Conservation (phyloP, 2,329 filamentous ascomycete species). For the Ceratocystis destructans region DNA sequence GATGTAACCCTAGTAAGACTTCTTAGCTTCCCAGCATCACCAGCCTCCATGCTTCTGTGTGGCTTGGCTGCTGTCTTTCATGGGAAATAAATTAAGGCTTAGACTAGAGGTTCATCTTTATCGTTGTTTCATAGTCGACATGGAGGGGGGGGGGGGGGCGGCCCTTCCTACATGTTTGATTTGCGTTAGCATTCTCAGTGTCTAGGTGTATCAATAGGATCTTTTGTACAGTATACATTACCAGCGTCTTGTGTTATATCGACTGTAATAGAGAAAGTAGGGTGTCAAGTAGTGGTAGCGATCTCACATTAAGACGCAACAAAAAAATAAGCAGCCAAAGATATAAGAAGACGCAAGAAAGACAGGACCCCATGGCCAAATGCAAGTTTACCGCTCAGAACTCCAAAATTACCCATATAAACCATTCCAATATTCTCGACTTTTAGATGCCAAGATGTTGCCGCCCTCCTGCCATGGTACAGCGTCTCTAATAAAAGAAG, state of each 20-base stretch:
- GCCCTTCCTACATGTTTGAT: not conserved
- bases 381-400: not conserved
- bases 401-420: constrained; percentile 1
- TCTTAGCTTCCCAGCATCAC: not conserved
- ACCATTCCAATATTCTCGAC: not conserved
- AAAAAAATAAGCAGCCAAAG: not conserved
- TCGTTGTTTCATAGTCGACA: not conserved
- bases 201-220: too few species aligned
- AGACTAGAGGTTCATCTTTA: not conserved
- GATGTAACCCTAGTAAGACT: not conserved
- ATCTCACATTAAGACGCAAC: too few species aligned
- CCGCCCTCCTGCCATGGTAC: not conserved
- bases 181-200: not conserved
- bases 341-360: not conserved
- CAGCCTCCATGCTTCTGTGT: not conserved
- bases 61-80: not conserved
- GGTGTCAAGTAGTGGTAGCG: too few species aligned
- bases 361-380: not conserved
- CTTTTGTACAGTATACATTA: too few species aligned
- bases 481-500: not conserved
- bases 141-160: not conserved
- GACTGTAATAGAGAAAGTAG: too few species aligned
- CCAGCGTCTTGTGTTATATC: too few species aligned
- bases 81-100: not conserved
- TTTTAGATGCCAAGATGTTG: not conserved